A percentile compares a stretch with the other conserved stretches of the same genome.
phyloP scores from a whole-genome alignment of 441 rosid genomes.

The Isatis lusitanica region DNA sequence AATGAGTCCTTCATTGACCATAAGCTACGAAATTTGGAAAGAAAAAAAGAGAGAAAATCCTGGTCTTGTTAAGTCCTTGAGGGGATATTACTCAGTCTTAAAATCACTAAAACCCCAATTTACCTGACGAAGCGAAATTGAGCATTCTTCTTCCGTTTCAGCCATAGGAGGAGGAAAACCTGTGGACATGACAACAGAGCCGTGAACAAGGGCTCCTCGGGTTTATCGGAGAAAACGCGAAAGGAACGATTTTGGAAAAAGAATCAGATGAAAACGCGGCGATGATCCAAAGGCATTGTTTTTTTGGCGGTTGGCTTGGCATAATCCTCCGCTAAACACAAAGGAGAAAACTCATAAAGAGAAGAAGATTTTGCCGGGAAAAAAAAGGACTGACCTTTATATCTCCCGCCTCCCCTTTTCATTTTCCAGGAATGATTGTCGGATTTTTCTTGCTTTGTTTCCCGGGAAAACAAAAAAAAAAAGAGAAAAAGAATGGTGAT shows the following conservation, averaged over 20 bases:
- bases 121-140: constrained; percentile 48
- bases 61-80: neutral
- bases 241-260: neutral
- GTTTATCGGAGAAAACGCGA: constrained; percentile 3
- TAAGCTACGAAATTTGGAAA: constrained; percentile 24
- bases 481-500: neutral
- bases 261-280: neutral
- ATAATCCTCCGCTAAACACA: no score
- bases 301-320: no score
- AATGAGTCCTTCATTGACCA: constrained; percentile 43
- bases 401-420: neutral
- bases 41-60: neutral
- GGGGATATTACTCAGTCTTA: neutral
- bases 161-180: constrained; percentile 22
- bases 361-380: constrained; percentile 2
- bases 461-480: neutral
- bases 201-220: constrained; percentile 13
- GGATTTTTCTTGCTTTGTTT: constrained; percentile 4
- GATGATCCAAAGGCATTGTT: constrained; percentile 20
- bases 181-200: constrained; percentile 8
- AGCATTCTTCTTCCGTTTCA: constrained; percentile 40
- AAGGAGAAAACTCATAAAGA: neutral
- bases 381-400: neutral
- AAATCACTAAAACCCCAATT: neutral
- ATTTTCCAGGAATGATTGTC: neutral